Conservation (phyloP, 768 basidiomycete species). For the Porphyrellus cyaneotinctus region DNA sequence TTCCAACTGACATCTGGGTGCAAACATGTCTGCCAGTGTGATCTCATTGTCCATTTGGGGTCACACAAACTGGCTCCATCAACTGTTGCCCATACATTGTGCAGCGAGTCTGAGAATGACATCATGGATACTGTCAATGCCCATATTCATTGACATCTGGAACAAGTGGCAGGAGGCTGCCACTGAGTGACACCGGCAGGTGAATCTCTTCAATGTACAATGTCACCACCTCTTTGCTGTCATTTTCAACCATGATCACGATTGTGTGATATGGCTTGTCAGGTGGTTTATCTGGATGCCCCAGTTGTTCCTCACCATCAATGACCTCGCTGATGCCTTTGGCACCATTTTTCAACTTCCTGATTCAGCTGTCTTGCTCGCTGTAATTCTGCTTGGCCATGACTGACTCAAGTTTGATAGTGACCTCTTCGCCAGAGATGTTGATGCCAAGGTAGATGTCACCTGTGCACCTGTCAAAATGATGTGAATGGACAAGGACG, state of each 20-base stretch:
- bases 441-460: conserved; percentile 99
- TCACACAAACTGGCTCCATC: conserved; percentile 52
- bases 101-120: conserved; percentile 75
- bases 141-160: conserved; percentile 60
- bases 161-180: conserved; percentile 63
- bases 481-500: neutral
- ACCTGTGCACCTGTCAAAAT: conserved; percentile 45
- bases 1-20: conserved; percentile 50
- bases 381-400: conserved; percentile 99
- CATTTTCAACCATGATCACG: conserved; percentile 75
- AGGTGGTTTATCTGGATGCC: too few species aligned
- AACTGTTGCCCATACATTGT: conserved; percentile 56
- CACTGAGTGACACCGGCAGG: conserved; percentile 70
- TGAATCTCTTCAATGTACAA: conserved; percentile 75
- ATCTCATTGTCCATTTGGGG: conserved; percentile 68
- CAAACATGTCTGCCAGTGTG: conserved; percentile 47
- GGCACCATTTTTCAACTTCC: too few species aligned
- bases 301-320: too few species aligned
- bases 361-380: too few species aligned
- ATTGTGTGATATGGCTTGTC: too few species aligned
- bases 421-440: conserved; percentile 99
- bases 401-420: conserved; percentile 99
- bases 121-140: conserved; percentile 82
- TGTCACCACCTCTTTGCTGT: conserved; percentile 56
- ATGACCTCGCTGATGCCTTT: too few species aligned